phyloP scores from a whole-genome alignment of 805 yeast species.

The Teunomyces cretensis region DNA sequence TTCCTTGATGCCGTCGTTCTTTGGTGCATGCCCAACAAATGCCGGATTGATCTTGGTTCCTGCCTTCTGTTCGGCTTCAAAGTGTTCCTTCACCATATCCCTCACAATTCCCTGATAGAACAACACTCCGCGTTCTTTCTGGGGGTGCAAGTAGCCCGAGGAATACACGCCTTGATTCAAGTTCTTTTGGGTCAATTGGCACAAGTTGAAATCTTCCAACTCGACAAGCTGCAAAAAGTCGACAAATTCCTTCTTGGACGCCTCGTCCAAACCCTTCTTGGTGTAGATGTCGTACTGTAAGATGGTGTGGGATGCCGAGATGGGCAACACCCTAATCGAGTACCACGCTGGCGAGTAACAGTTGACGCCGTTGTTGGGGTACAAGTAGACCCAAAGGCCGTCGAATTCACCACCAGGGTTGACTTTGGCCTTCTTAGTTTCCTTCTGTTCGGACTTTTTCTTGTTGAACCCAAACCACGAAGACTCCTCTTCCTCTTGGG shows the following conservation, averaged over 20 bases:
- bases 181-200: slow-evolving; percentile 60
- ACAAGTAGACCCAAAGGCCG: slow-evolving; percentile 62
- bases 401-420: slow-evolving; percentile 63
- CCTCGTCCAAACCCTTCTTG: slow-evolving; percentile 55
- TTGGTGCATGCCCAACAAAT: slow-evolving; percentile 35
- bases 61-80: slow-evolving; percentile 40
- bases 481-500: slow-evolving; percentile 22
- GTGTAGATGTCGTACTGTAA: slow-evolving; percentile 62
- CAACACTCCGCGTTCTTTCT: slow-evolving; percentile 58
- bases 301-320: slow-evolving; percentile 52
- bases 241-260: slow-evolving; percentile 58
- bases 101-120: slow-evolving; percentile 55
- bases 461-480: slow-evolving; percentile 55
- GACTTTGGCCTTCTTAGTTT: slow-evolving; percentile 21
- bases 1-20: slow-evolving; percentile 45
- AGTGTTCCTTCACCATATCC: slow-evolving; percentile 59
- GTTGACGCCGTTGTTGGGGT: slow-evolving; percentile 60
- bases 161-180: slow-evolving; percentile 59
- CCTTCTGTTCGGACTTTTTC: slow-evolving; percentile 19
- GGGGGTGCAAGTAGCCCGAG: slow-evolving; percentile 60
- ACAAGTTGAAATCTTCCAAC: slow-evolving; percentile 57
- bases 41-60: slow-evolving; percentile 57
- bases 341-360: slow-evolving; percentile 70
- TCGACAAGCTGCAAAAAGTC: slow-evolving; percentile 64
- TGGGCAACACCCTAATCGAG: slow-evolving; percentile 58